phyloP scores from a whole-genome alignment of 2,329 filamentous ascomycete species.

The Sclerotinia minor region DNA sequence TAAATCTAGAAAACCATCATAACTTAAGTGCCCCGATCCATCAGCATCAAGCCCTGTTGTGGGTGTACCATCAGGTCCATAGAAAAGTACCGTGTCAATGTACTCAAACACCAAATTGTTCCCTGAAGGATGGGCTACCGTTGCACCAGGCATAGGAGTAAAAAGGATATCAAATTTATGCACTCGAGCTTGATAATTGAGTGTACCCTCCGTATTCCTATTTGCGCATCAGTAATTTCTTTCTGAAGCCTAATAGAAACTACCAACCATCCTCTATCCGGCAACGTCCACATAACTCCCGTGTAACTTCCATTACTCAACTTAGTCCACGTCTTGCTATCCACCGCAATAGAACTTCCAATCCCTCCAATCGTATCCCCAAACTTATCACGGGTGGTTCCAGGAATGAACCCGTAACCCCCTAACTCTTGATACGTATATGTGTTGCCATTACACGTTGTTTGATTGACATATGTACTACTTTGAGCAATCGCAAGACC shows the following conservation, averaged over 20 bases:
- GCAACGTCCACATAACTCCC: slow-evolving; percentile 60
- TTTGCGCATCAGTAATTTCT: neutral
- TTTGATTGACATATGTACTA: slow-evolving; percentile 29
- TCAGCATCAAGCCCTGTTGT: slow-evolving; percentile 65
- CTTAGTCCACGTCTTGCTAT: slow-evolving; percentile 59
- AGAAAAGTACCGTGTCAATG: slow-evolving; percentile 64
- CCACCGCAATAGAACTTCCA: slow-evolving; percentile 65
- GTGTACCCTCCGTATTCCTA: slow-evolving; percentile 68
- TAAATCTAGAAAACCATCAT: slow-evolving; percentile 59
- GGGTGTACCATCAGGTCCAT: slow-evolving; percentile 61
- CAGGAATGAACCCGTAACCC: slow-evolving; percentile 63
- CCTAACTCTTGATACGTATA: slow-evolving; percentile 68
- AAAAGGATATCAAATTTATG: slow-evolving; percentile 67
- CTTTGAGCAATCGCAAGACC: slow-evolving; percentile 20
- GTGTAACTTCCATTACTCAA: slow-evolving; percentile 53
- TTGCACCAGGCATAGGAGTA: slow-evolving; percentile 53
- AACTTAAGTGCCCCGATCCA: slow-evolving; percentile 52
- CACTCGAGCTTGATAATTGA: slow-evolving; percentile 67
- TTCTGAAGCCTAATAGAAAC: neutral
- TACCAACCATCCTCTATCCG: slow-evolving; percentile 66
- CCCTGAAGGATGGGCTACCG: slow-evolving; percentile 51
- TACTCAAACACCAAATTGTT: slow-evolving; percentile 65
- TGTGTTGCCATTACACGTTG: slow-evolving; percentile 50
- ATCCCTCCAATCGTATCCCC: slow-evolving; percentile 69
- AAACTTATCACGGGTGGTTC: slow-evolving; percentile 62